Evolutionary conservation across 306 rosid genomes (phyloP), one percentile per base, ranked within the genome.

Genomic region (Vigna unguiculata): DNA sequence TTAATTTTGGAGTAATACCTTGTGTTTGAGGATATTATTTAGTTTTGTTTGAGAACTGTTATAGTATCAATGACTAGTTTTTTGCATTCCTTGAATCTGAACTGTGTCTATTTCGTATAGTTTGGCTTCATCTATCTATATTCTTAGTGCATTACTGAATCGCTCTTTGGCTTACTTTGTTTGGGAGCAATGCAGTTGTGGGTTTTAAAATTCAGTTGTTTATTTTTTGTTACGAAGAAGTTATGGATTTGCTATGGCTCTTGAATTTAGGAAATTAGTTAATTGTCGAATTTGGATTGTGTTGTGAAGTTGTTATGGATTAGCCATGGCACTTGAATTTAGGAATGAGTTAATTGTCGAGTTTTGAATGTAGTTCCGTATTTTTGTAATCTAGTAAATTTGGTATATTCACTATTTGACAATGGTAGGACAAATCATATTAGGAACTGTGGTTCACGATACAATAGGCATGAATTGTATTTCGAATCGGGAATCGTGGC

Each of bases 61-160:
- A 17, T n/a, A 54, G 58, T 71, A 76, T 82, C 71, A 71, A 60
- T 72, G 54, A 6, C 24, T 49, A 54, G 14, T 43, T n/a, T 64
- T 41, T 64, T 77, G 12, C 1, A 4, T 71, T 19, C 48, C 16
- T 17, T 25, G 0, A 49, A 11, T 41, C 45, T 25, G 0, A 49
- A 11, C 20, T 45, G n/a, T 47, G 74, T 41, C 66, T 4, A 7
- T 16, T 53, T 0, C 38, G 4, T 54, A n/a, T n/a, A 4, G 40
- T 21, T 74, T 54, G 4, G 0, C 6, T 38, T 74, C 36, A 6
- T 20, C 15, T 25, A 58, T 25, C 3, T 28, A 14, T 13, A 4
- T 45, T 30, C 19, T 45, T 15, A 52, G 34, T 9, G 9, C 19
- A 2, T 1, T 6, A 16, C 3, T 34, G 47, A 62, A 62, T 62